These are phyloP conservation scores for Trametes hirsuta DNA, from an alignment of 1,284 basidiomycete genomes.

Conservation along the genomic window DNA sequence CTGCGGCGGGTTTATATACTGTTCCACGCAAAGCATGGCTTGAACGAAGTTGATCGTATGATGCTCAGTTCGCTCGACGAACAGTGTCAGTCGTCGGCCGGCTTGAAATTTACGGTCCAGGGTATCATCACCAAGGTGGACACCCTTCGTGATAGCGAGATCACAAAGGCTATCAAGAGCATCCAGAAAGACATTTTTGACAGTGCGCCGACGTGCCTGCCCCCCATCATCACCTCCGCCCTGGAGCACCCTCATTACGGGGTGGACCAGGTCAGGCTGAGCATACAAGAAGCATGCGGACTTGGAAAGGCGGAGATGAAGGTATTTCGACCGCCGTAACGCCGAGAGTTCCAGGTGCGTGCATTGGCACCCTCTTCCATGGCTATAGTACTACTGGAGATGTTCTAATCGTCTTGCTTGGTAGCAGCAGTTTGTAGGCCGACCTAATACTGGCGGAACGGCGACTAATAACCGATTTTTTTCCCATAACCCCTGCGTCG, in stretches of 20 bases:
- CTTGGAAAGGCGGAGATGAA: conserved; percentile 21
- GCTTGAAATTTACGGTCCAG: conserved; percentile 60
- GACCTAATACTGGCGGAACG: background rate
- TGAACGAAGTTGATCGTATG: conserved; percentile 55
- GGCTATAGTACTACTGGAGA: background rate
- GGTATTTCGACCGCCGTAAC: conserved; percentile 10
- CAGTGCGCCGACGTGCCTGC: conserved; percentile 62
- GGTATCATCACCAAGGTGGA: conserved; percentile 75
- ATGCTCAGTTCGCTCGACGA: conserved; percentile 62
- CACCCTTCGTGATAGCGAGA: conserved; percentile 40
- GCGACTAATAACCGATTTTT: conserved; percentile 6
- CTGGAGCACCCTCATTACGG: conserved; percentile 54
- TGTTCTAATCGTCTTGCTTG: background rate
- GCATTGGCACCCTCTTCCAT: too few species aligned
- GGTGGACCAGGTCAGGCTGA: conserved; percentile 55
- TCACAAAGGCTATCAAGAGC: conserved; percentile 36
- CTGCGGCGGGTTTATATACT: conserved; percentile 70
- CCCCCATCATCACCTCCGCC: conserved; percentile 62
- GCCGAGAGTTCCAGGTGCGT: background rate
- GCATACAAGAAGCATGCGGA: conserved; percentile 60
- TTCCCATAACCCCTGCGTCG: background rate
- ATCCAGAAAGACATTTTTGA: conserved; percentile 47
- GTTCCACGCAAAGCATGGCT: conserved; percentile 66
- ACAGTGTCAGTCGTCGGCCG: conserved; percentile 40
- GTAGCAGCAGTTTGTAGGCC: background rate